Base-by-base conservation (phyloP, 345 rosid genomes). In the Microthlaspi erraticum region DNA sequence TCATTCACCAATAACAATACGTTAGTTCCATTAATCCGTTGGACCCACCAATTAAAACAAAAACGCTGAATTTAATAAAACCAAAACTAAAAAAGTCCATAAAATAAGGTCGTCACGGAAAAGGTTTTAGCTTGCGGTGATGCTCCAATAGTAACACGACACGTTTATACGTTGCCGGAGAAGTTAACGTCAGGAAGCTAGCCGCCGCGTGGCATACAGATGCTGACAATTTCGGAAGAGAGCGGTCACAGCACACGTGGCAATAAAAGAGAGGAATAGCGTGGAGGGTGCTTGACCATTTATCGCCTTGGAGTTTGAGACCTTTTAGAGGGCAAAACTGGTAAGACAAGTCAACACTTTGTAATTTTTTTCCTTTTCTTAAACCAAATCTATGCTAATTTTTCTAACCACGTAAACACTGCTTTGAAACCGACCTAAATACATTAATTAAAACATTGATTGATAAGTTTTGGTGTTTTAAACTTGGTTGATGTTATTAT, bases 241-340 rank as follows among this genome's bases (percentile, higher is more conserved):
- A 14, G 39, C 68, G 73, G 62, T 42, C 26, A 8, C 2, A 8
- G 41, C n/a, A 67, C 73, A 74, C 68, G 73, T 67, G 73, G 55
- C 61, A 0, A 10, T 20, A 16, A 59, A 42, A 10, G 62, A 66
- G 62, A 58, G 78, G 78, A 59, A 20, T 7, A 66, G 68, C 78
- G 78, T 74, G 78, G 78, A 66, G 19, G 26, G 48, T 51, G 32
- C 78, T 19, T 51, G 56, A 60, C 73, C 78, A 74, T 74, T 66
- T 74, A 74, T 51, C 20, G 32, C 78, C 8, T 59, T 74, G 78
- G 61, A 19, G 59, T 66, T 59, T 74, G 73, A 59, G 72, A 51
- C 55, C 59, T 50, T 37, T 32, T 7, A 36, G 33, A 7, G 33
- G 52, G 48, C 5, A 50, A 66, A 65, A 58, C 1, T 16, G 67